These are phyloP conservation scores for Phytophthora colocasiae DNA, from an alignment of 352 stramenopile genomes.

Conservation along the genomic window DNA sequence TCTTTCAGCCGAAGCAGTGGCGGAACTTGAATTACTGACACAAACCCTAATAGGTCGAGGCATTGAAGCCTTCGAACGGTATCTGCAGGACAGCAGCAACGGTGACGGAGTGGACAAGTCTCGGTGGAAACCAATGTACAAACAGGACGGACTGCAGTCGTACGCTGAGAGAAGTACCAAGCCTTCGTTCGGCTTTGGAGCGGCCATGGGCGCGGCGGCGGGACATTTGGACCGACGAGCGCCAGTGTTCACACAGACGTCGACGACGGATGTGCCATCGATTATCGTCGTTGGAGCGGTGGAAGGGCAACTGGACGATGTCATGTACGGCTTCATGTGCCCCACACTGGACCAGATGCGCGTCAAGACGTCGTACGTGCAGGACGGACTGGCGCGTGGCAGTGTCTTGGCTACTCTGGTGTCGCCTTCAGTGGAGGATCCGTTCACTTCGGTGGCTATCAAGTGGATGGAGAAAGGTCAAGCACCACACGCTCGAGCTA, in stretches of 20 bases:
- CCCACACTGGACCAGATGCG: slow-evolving; percentile 45
- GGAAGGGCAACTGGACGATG: slow-evolving; percentile 51
- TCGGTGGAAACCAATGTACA: slow-evolving; percentile 43
- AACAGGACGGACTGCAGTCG: slow-evolving; percentile 38
- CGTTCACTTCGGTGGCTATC: slow-evolving; percentile 48
- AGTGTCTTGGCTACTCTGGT: slow-evolving; percentile 49
- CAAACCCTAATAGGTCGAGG: slow-evolving; percentile 37
- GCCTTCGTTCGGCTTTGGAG: slow-evolving; percentile 12
- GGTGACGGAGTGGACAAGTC: slow-evolving; percentile 29
- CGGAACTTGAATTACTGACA: slow-evolving; percentile 35
- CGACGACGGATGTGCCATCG: slow-evolving; percentile 18
- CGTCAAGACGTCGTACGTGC: slow-evolving; percentile 51
- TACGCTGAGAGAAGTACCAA: slow-evolving; percentile 35
- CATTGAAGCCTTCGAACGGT: slow-evolving; percentile 44
- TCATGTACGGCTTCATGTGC: slow-evolving; percentile 40
- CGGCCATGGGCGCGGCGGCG: slow-evolving; percentile 17
- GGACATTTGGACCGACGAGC: slow-evolving; percentile 21
- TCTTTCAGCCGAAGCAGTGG: slow-evolving; percentile 30
- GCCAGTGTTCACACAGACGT: slow-evolving; percentile 14
- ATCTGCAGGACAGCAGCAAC: slow-evolving; percentile 11
- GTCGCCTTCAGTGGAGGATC: slow-evolving; percentile 37
- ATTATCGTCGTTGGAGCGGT: slow-evolving; percentile 43
- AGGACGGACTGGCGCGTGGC: slow-evolving; percentile 42
- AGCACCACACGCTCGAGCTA: slow-evolving; percentile 33
- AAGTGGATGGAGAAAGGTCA: slow-evolving; percentile 58